phyloP scores from a whole-genome alignment of 2,329 filamentous ascomycete genomes.

The Fusarium acutatum region DNA sequence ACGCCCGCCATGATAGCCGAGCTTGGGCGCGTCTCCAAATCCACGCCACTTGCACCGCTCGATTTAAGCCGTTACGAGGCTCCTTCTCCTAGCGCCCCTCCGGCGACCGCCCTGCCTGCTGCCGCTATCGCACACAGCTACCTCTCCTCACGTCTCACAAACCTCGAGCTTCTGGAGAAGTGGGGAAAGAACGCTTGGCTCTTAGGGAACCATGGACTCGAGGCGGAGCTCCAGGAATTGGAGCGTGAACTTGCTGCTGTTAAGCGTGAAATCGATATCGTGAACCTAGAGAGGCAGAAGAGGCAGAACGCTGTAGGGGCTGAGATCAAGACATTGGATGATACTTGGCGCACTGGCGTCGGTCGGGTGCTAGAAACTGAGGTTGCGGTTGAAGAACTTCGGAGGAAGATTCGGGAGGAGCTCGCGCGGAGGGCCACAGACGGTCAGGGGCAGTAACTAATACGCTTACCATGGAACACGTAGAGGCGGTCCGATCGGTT shows the following conservation, averaged over 20 bases:
- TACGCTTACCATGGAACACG: neutral
- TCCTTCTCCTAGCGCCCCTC: slow-evolving; percentile 48
- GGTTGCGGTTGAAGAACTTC: slow-evolving; percentile 79
- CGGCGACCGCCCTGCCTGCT: slow-evolving; percentile 70
- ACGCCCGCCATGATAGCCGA: slow-evolving; percentile 74
- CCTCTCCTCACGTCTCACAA: slow-evolving; percentile 58
- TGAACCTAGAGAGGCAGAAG: slow-evolving; percentile 74
- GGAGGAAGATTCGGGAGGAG: slow-evolving; percentile 71
- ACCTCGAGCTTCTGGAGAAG: slow-evolving; percentile 77
- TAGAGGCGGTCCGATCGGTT: neutral
- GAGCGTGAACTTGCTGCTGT: slow-evolving; percentile 78
- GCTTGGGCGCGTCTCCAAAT: slow-evolving; percentile 68
- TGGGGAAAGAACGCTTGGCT: slow-evolving; percentile 94
- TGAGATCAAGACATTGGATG: slow-evolving; percentile 78
- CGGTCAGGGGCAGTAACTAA: neutral
- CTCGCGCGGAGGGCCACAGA: slow-evolving; percentile 52
- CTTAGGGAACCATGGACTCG: slow-evolving; percentile 81
- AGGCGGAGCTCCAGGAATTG: slow-evolving; percentile 69
- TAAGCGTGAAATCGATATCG: slow-evolving; percentile 74
- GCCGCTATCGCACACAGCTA: slow-evolving; percentile 62
- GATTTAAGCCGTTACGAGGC: slow-evolving; percentile 87
- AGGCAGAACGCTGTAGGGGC: slow-evolving; percentile 75
- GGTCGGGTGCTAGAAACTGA: slow-evolving; percentile 86
- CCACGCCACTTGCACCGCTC: slow-evolving; percentile 57
- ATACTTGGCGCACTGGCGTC: slow-evolving; percentile 81